Evolutionary conservation across 495 filamentous ascomycete genomes (phyloP), one percentile per base, ranked within the genome.

Genomic region (Xylaria curta): DNA sequence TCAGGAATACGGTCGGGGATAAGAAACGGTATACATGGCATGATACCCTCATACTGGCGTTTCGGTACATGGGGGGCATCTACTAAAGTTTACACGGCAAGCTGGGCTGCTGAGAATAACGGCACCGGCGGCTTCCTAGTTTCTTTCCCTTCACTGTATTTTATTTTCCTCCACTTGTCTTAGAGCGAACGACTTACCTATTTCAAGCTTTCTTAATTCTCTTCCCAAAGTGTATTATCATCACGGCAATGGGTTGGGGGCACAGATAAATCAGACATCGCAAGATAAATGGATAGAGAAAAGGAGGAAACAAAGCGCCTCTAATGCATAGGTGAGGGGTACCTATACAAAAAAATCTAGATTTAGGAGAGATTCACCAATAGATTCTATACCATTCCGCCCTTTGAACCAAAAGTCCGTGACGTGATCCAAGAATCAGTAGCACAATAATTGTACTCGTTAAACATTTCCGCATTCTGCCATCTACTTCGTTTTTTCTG

Each of bases 31-130:
- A 21, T 65, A 17, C 5, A 46, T 2, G 24, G 38, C 40, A 12
- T 47, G 42, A 65, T 47, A 66, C 46, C 42, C 63, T 38, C 24
- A 13, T 49, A 33, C 31, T 38, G 46, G 44, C 46, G 46, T 51
- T 53, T 28, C 63, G 46, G 46, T 65, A 47, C 2, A 65, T 10
- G 26, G 26, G 9, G 40, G 33, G 4, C 2, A 60, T 38, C 28
- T 38, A 36, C 19, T 60, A 56, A 26, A 56, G 19, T 21, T 13
- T 59, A 36, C 58, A 10, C 5, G n/a, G 56, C 56, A 60, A 36
- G 56, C 33, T 60, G 56, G 28, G 28, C 64, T 28, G 8, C 42
- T 26, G 33, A 38, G 21, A 4, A n/a, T 6, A 56, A 4, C 28
- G 33, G 21, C 33, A 21, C 19, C 19, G 26, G 24, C 8, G 10